A percentile compares a stretch with the other conserved stretches of the same genome.
phyloP scores from a whole-genome alignment of 2,329 filamentous ascomycete genomes.

The Botrytis galanthina region DNA sequence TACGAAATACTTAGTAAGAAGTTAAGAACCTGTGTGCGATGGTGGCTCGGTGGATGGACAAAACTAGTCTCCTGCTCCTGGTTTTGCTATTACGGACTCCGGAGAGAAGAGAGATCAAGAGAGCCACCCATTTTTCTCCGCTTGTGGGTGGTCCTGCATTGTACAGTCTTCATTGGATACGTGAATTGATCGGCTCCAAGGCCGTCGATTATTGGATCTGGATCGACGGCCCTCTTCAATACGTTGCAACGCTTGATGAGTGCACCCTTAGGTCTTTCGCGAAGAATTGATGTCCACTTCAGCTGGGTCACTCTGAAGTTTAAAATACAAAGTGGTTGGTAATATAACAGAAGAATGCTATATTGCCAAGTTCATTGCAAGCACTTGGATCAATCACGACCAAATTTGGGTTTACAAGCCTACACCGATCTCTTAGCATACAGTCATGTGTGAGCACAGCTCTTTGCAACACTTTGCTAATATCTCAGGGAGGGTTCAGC shows the following conservation, averaged over 20 bases:
- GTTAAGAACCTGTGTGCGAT: neutral
- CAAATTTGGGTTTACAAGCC: neutral
- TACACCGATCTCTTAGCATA: neutral
- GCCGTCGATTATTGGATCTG: neutral
- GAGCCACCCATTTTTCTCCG: neutral
- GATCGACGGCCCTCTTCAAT: neutral
- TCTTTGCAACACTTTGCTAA: neutral
- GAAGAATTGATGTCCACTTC: neutral
- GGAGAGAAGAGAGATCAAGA: neutral
- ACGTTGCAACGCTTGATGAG: neutral
- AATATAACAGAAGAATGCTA: neutral
- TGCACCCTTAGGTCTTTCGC: neutral
- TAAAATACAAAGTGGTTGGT: neutral
- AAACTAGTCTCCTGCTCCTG: neutral
- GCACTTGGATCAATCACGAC: neutral
- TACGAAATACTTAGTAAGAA: conserved; percentile 5
- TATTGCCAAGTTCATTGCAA: neutral
- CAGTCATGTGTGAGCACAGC: neutral
- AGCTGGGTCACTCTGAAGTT: neutral
- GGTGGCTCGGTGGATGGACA: neutral
- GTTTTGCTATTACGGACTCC: neutral
- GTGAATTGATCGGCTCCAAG: neutral
- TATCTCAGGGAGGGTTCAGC: neutral
- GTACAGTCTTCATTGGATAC: conserved; percentile 1
- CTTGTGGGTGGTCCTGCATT: neutral